These are phyloP conservation scores for Trichoderma lentiforme DNA, from an alignment of 2,329 filamentous ascomycete genomes.

Conservation along the genomic window DNA sequence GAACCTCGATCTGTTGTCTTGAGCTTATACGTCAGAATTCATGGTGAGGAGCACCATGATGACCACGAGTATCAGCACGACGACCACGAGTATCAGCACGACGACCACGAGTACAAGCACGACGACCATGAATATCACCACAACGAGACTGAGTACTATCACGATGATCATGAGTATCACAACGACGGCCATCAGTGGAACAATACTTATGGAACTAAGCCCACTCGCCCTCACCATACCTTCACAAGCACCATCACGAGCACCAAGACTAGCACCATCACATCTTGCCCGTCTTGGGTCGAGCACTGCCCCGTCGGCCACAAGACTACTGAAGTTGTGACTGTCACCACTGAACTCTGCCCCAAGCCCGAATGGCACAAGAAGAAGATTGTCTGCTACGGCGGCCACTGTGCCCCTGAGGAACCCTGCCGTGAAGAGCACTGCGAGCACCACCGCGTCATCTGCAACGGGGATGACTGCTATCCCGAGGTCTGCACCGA, in stretches of 20 bases:
- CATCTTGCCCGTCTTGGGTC: slow-evolving; percentile 27
- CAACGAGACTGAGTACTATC: background rate
- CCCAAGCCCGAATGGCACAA: slow-evolving; percentile 26
- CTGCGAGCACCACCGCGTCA: slow-evolving; percentile 30
- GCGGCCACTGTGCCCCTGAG: slow-evolving; percentile 32
- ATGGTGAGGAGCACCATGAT: background rate
- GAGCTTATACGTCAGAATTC: slow-evolving; percentile 23
- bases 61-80: background rate
- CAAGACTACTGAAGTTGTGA: slow-evolving; percentile 24
- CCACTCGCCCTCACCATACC: background rate
- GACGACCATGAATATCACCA: background rate
- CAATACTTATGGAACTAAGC: background rate
- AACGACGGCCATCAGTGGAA: background rate
- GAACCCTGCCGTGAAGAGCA: slow-evolving; percentile 27
- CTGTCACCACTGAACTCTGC: slow-evolving; percentile 25
- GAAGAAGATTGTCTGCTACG: slow-evolving; percentile 37
- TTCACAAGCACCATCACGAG: slow-evolving; percentile 29
- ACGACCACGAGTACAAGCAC: background rate
- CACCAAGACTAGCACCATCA: slow-evolving; percentile 30
- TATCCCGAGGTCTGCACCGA: slow-evolving; percentile 26
- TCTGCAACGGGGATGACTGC: slow-evolving; percentile 32
- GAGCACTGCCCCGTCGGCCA: slow-evolving; percentile 26
- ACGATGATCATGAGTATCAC: background rate
- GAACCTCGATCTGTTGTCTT: slow-evolving; percentile 13
- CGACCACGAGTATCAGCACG: too few relatives aligned